Conservation (phyloP, 805 yeast genomes). For the Candida verbasci region DNA sequence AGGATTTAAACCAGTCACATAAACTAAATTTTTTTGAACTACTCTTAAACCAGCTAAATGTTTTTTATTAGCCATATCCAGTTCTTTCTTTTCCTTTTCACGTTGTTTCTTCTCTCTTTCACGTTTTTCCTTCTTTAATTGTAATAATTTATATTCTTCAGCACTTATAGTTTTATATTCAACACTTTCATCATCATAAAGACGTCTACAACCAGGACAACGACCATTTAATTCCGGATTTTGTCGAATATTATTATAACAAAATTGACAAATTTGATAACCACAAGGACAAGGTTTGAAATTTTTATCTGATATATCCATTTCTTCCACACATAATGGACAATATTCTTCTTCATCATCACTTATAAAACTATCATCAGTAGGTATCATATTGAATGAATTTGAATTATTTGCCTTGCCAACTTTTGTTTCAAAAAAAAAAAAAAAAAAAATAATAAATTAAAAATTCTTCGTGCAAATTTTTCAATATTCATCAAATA, state of each 20-base stretch:
- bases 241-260: slow-evolving; percentile 93
- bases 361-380: slow-evolving; percentile 56
- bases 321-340: slow-evolving; percentile 96
- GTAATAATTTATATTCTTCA: slow-evolving; percentile 84
- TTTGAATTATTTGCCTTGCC: slow-evolving; percentile 2
- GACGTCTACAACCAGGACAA: slow-evolving; percentile 96
- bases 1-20: slow-evolving; percentile 92
- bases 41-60: slow-evolving; percentile 96
- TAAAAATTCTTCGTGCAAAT: neutral
- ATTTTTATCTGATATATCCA: slow-evolving; percentile 94
- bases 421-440: slow-evolving; percentile 1
- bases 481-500: neutral
- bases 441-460: slow-evolving; percentile 1
- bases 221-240: slow-evolving; percentile 93
- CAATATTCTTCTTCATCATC: slow-evolving; percentile 82
- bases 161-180: slow-evolving; percentile 79
- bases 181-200: slow-evolving; percentile 88
- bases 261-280: slow-evolving; percentile 95
- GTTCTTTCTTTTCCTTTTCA: slow-evolving; percentile 89
- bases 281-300: slow-evolving; percentile 99
- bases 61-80: slow-evolving; percentile 77
- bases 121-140: slow-evolving; percentile 70
- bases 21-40: slow-evolving; percentile 95
- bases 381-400: slow-evolving; percentile 27
- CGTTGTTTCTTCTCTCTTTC: slow-evolving; percentile 79